phyloP scores from a whole-genome alignment of 331 rosid species.

The Cucumis variabilis region DNA sequence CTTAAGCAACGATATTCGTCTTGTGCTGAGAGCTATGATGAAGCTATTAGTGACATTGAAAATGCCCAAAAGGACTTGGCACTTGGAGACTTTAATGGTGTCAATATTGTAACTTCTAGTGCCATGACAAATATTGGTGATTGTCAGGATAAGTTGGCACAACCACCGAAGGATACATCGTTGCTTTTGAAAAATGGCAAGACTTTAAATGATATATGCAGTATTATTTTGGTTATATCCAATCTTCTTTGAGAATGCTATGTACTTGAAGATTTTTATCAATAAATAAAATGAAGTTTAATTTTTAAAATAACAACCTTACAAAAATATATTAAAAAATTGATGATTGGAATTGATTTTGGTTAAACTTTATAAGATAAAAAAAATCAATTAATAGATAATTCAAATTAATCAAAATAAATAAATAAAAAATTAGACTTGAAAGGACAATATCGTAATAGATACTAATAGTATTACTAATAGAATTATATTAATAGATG shows the following conservation, averaged over 20 bases:
- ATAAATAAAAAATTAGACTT: no score
- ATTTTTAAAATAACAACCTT: no score
- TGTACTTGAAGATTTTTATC: no score
- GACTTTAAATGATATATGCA: conserved; percentile 26
- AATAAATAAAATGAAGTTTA: no score
- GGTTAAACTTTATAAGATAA: no score
- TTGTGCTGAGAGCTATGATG: conserved; percentile 31
- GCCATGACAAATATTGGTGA: conserved; percentile 28
- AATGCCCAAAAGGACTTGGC: background rate
- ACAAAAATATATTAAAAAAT: no score
- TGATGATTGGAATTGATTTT: no score
- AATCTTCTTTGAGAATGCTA: background rate
- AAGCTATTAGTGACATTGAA: conserved; percentile 29
- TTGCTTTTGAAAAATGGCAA: background rate
- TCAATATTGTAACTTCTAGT: background rate
- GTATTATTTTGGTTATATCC: conserved; percentile 33
- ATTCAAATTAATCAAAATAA: no score
- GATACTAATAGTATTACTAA: no score
- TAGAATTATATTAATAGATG: no score
- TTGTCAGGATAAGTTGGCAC: conserved; percentile 32
- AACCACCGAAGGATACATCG: conserved; percentile 38
- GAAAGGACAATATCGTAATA: no score
- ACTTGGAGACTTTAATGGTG: conserved; percentile 17
- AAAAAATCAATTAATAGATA: no score
- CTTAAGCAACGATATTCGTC: conserved; percentile 27